Conservation (phyloP, 805 yeast genomes). For the Metschnikowia lunata region DNA sequence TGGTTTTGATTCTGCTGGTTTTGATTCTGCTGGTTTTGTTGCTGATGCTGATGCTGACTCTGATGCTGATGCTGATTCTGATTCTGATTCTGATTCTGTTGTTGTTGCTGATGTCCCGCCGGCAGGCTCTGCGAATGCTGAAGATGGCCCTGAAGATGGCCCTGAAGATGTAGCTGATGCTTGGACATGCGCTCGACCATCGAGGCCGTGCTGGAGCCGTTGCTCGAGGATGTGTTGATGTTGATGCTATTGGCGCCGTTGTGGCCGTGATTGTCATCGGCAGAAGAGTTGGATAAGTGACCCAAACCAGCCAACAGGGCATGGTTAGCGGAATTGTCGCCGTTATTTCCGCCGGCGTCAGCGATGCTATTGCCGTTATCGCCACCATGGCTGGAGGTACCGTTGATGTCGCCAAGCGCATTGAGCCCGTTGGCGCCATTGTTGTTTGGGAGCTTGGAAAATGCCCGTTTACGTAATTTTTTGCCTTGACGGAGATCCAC, state of each 20-base stretch:
- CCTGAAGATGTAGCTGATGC: constrained; percentile 4
- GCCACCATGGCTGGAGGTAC: constrained; percentile 1
- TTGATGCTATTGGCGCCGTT: background rate
- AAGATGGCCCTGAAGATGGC: constrained; percentile 2
- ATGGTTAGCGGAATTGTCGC: background rate
- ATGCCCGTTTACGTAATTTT: constrained; percentile 10
- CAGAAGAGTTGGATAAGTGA: background rate
- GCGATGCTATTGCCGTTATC: background rate
- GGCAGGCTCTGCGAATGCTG: background rate
- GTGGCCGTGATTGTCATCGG: background rate
- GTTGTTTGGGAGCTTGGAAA: constrained; percentile 1
- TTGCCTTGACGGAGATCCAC: constrained; percentile 5
- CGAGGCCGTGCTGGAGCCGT: background rate
- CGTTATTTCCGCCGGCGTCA: background rate
- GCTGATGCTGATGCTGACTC: background rate
- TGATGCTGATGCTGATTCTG: background rate
- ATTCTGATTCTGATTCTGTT: background rate
- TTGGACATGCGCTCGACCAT: constrained; percentile 4
- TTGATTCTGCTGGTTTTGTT: background rate
- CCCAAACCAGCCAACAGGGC: too few relatives aligned
- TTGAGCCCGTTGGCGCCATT: background rate
- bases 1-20: background rate
- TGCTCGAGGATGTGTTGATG: background rate
- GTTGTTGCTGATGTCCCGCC: constrained; percentile 2
- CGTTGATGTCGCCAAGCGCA: background rate